phyloP scores from a whole-genome alignment of 148 eudicot species.

The Euryodendron excelsum region DNA sequence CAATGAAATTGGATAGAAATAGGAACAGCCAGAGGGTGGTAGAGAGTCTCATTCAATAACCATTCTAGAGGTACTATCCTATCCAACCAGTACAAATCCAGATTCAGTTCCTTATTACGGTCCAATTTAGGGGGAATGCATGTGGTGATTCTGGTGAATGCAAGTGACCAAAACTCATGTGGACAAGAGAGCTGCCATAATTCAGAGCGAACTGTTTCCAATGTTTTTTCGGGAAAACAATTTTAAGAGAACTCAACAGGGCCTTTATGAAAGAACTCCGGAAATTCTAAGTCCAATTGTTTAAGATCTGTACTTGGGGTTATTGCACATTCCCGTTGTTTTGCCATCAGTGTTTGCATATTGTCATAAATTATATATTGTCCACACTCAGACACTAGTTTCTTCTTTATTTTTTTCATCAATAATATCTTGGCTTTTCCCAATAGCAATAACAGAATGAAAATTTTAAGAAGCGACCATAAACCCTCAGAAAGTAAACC shows the following conservation, averaged over 20 bases:
- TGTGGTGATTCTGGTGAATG: neutral
- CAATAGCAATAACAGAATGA: neutral
- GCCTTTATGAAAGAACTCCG: neutral
- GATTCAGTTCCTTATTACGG: neutral
- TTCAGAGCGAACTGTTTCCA: neutral
- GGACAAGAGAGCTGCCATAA: constrained; percentile 6
- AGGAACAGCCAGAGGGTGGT: neutral
- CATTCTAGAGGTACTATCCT: neutral
- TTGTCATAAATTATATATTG: neutral
- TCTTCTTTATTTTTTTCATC: neutral
- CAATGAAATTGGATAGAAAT: neutral
- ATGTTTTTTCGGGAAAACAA: neutral
- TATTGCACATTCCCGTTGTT: neutral
- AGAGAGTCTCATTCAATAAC: neutral
- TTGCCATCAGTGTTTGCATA: neutral
- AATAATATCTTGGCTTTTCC: neutral
- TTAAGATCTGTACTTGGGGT: neutral
- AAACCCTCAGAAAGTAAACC: constrained; percentile 27
- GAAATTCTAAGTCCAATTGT: neutral
- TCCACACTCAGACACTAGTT: neutral
- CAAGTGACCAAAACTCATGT: neutral
- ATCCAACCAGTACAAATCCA: neutral
- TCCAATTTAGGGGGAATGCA: neutral
- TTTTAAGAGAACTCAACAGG: neutral
- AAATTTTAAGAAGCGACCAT: neutral